A percentile compares a stretch with the other conserved stretches of the same genome.
phyloP scores from a whole-genome alignment of 2,329 filamentous ascomycete species.

The Fusarium sp. region DNA sequence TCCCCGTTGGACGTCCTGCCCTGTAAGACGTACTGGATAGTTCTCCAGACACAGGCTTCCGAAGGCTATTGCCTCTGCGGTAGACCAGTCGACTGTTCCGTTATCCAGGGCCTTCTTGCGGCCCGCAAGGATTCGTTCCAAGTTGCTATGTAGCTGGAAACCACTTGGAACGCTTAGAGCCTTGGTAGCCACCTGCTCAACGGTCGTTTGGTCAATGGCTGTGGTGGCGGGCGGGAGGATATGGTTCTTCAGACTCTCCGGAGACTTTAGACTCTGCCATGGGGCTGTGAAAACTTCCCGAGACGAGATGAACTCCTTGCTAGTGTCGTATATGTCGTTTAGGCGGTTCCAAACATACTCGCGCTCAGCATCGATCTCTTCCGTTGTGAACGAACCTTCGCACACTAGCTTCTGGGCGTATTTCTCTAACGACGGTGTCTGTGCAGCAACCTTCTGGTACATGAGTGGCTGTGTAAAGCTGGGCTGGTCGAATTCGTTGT shows the following conservation, averaged over 20 bases:
- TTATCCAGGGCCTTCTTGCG: conserved; percentile 89
- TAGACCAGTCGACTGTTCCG: conserved; percentile 96
- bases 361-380: conserved; percentile 97
- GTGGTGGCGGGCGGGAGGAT: conserved; percentile 82
- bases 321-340: conserved; percentile 94
- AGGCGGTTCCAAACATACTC: conserved; percentile 99
- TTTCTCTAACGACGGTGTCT: conserved; percentile 84
- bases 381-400: conserved; percentile 94
- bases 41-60: conserved; percentile 89
- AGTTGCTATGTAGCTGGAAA: conserved; percentile 90
- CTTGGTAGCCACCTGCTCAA: conserved; percentile 82
- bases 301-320: conserved; percentile 62
- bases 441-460: conserved; percentile 94
- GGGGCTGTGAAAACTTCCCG: conserved; percentile 79
- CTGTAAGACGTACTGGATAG: conserved; percentile 94
- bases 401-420: conserved; percentile 90
- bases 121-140: conserved; percentile 91
- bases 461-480: conserved; percentile 98
- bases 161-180: conserved; percentile 82
- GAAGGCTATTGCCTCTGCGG: conserved; percentile 93
- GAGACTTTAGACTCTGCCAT: conserved; percentile 90
- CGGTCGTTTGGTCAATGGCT: conserved; percentile 72
- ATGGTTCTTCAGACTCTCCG: conserved; percentile 68
- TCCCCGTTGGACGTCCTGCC: conserved; percentile 98
- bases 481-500: conserved; percentile 99